phyloP scores from a whole-genome alignment of 1,139 yeast genomes.

The Magnusiomyces magnusii region DNA sequence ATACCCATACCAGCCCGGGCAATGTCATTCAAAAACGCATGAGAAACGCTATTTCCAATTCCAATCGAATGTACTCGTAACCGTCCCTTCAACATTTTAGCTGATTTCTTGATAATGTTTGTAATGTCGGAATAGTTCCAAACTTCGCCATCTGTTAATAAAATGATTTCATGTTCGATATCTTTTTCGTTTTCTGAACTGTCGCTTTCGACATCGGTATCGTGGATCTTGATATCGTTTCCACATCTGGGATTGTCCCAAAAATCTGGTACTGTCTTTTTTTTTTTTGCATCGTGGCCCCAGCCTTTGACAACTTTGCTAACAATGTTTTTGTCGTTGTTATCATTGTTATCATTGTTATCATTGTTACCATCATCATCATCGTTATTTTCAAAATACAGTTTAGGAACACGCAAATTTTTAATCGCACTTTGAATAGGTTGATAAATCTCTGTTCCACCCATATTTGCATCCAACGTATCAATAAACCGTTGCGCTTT shows the following conservation, averaged over 20 bases:
- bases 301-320: background rate
- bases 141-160: conserved; percentile 14
- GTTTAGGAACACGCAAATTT: background rate
- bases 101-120: background rate
- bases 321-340: background rate
- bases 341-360: too few relatives aligned
- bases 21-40: conserved; percentile 9
- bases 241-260: too few relatives aligned
- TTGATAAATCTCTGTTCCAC: conserved; percentile 11
- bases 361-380: background rate
- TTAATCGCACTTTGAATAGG: conserved; percentile 9
- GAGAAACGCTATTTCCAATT: conserved; percentile 13
- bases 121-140: background rate
- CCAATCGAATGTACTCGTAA: conserved; percentile 10
- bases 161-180: conserved; percentile 11
- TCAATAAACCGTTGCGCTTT: conserved; percentile 4
- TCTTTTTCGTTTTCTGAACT: background rate
- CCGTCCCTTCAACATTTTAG: background rate
- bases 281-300: background rate
- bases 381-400: background rate
- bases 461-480: conserved; percentile 10
- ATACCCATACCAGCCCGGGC: conserved; percentile 9
- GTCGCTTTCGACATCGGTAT: background rate
- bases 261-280: too few relatives aligned
- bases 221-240: background rate